Percentiles rank a stretch among this genome's conserved stretches.
Conservation (phyloP, 306 rosid species). For the Casuarina cunninghamiana region DNA sequence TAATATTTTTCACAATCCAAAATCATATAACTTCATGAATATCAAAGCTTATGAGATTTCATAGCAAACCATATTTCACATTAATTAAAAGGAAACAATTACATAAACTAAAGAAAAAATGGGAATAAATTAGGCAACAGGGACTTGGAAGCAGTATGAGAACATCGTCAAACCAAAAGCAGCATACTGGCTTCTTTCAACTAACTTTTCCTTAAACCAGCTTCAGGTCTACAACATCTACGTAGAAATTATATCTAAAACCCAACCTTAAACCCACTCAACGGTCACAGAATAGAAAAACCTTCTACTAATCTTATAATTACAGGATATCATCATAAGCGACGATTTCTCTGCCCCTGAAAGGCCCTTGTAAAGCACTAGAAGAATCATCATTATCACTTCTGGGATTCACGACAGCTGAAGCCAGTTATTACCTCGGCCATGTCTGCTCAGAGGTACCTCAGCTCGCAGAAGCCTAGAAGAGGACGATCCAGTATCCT, state of each 20-base stretch:
- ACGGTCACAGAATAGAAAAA: slow-evolving; percentile 27
- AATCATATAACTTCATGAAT: not conserved
- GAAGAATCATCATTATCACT: slow-evolving; percentile 32
- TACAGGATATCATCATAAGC: slow-evolving; percentile 85
- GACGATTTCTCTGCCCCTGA: slow-evolving; percentile 69
- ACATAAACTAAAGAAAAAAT: not conserved
- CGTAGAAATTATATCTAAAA: not conserved
- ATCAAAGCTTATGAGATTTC: not conserved
- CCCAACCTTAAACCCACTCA: slow-evolving; percentile 19
- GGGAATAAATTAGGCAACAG: not conserved
- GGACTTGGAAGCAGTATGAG: not conserved
- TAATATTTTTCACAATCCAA: not conserved
- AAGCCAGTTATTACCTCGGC: slow-evolving; percentile 80
- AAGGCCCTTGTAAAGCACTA: slow-evolving; percentile 50
- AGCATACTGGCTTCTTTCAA: slow-evolving; percentile 18
- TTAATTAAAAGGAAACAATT: slow-evolving; percentile 5
- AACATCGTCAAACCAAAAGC: slow-evolving; percentile 12
- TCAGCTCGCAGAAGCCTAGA: slow-evolving; percentile 86
- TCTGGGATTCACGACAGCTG: slow-evolving; percentile 60
- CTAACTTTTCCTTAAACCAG: slow-evolving; percentile 22
- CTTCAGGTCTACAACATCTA: slow-evolving; percentile 3
- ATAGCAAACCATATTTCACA: not conserved
- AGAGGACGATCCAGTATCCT: slow-evolving; percentile 42
- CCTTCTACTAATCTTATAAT: slow-evolving; percentile 11
- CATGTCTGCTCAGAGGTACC: slow-evolving; percentile 76